Conservation (phyloP, 225 moss, liverwort and hornwort species). For the Marchantia paleacea region DNA sequence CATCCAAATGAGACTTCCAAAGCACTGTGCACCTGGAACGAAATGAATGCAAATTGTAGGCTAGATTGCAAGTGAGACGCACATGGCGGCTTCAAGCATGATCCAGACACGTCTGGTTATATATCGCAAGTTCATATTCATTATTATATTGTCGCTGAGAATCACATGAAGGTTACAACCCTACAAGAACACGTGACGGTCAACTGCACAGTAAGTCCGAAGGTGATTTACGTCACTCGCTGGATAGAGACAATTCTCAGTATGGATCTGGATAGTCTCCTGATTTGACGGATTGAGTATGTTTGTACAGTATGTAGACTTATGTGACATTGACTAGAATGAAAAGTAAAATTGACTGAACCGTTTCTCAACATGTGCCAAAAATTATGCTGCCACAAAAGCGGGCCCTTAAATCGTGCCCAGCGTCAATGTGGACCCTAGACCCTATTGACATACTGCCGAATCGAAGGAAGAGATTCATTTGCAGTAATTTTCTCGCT, state of each 20-base stretch:
- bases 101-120: neutral
- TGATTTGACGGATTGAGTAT: neutral
- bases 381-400: neutral
- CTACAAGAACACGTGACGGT: conserved; percentile 5
- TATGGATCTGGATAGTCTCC: neutral
- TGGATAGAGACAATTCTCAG: neutral
- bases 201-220: neutral
- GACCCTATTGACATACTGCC: neutral
- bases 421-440: neutral
- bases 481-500: neutral
- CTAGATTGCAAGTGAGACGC: neutral
- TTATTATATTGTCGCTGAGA: neutral
- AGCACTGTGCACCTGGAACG: neutral
- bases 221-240: neutral
- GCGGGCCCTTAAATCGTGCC: neutral
- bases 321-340: neutral
- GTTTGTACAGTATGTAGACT: neutral
- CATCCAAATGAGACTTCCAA: neutral
- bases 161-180: neutral
- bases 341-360: neutral
- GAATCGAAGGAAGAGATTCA: neutral
- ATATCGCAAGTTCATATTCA: neutral
- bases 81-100: neutral
- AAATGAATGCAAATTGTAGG: neutral
- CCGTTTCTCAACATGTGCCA: neutral